phyloP scores from a whole-genome alignment of 257 asterid genomes.

The Jacaranda mimosifolia region DNA sequence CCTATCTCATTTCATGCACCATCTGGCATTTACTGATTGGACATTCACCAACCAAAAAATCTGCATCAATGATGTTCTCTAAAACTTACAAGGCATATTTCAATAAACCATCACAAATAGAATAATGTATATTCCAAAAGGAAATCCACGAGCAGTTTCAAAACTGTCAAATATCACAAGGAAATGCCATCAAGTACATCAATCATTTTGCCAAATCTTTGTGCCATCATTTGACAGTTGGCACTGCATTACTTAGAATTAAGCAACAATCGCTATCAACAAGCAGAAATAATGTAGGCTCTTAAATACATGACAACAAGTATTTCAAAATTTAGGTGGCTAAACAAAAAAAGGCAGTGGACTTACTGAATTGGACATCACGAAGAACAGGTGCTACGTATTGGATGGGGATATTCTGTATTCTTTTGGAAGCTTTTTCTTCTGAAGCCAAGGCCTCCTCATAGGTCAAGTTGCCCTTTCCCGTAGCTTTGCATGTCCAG shows the following conservation, averaged over 20 bases:
- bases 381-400: conserved; percentile 70
- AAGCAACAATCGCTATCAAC: conserved; percentile 27
- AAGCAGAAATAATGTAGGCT: conserved; percentile 2
- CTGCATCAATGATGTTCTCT: neutral
- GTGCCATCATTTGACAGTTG: conserved; percentile 30
- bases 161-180: conserved; percentile 18
- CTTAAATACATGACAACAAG: conserved; percentile 19
- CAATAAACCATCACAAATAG: conserved; percentile 24
- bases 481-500: conserved; percentile 95
- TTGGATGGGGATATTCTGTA: conserved; percentile 69
- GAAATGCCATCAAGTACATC: conserved; percentile 26
- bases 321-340: neutral
- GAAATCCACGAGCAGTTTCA: conserved; percentile 16
- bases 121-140: conserved; percentile 16
- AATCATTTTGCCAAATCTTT: neutral
- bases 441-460: conserved; percentile 94
- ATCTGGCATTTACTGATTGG: conserved; percentile 30
- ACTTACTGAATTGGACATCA: conserved; percentile 87
- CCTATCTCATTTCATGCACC: conserved; percentile 23
- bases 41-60: conserved; percentile 16
- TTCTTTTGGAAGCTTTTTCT: conserved; percentile 67
- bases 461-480: conserved; percentile 82
- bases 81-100: conserved; percentile 16
- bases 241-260: conserved; percentile 23
- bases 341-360: conserved; percentile 24